Evolutionary conservation across 164 flowering plant species (phyloP).

Genomic region (Vitis cinerea): DNA sequence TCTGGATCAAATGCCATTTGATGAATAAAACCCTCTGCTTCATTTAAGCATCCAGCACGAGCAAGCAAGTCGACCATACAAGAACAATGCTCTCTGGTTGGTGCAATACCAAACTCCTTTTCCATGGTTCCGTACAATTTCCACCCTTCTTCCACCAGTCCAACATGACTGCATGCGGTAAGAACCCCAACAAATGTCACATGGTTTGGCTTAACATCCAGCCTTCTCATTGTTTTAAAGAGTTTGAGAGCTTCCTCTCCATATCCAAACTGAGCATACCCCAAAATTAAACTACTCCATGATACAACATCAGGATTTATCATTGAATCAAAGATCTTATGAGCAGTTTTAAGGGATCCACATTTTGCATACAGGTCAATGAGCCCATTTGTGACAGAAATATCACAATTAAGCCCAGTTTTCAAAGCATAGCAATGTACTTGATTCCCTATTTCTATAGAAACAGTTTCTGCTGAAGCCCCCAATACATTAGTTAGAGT

Average conservation of each 20-base stretch:
- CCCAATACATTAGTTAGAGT: constrained; percentile 37
- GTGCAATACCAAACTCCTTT: constrained; percentile 44
- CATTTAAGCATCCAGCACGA: constrained; percentile 54
- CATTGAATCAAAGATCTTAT: constrained; percentile 40
- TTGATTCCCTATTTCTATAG: constrained; percentile 53
- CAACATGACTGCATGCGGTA: constrained; percentile 70
- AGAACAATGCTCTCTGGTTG: constrained; percentile 62
- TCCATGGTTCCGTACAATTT: constrained; percentile 46
- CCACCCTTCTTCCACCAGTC: constrained; percentile 61
- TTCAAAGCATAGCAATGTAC: constrained; percentile 41
- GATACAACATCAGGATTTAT: constrained; percentile 54
- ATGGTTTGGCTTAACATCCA: constrained; percentile 51
- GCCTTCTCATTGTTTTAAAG: constrained; percentile 43
- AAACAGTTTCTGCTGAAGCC: constrained; percentile 51
- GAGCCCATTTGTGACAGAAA: constrained; percentile 43
- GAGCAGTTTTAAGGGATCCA: constrained; percentile 46
- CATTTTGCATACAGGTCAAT: constrained; percentile 73
- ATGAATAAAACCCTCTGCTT: constrained; percentile 55
- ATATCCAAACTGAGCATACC: constrained; percentile 59
- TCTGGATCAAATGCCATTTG: constrained; percentile 56
- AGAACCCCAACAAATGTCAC: constrained; percentile 67
- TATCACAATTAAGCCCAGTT: constrained; percentile 38
- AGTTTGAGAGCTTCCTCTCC: constrained; percentile 55
- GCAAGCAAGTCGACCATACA: constrained; percentile 68
- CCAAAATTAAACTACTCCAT: constrained; percentile 68